Evolutionary conservation across 1,139 yeast species (phyloP).

Genomic region (Wickerhamomyces sp.): DNA sequence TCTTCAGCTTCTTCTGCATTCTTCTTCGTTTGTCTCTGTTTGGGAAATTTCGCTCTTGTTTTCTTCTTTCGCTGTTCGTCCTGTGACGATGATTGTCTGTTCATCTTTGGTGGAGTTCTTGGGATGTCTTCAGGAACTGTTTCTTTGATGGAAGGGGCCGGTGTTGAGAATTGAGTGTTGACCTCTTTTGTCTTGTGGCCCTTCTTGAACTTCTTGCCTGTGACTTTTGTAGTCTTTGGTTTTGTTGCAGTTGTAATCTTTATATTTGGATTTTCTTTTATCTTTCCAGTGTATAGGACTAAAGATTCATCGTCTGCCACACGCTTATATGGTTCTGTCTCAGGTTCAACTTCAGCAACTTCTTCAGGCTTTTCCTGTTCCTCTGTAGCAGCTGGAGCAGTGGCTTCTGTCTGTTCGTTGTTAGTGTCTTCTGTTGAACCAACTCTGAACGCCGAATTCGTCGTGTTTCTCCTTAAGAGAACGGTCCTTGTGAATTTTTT

Average conservation of each 20-base stretch:
- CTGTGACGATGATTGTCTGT: not conserved
- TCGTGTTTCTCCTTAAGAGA: not conserved
- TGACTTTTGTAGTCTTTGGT: not conserved
- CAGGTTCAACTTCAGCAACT: too few relatives aligned
- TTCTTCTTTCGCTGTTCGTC: not conserved
- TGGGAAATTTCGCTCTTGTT: not conserved
- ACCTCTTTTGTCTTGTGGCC: not conserved
- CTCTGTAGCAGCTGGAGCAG: not conserved
- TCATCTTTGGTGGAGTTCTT: not conserved
- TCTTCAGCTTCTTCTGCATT: not conserved
- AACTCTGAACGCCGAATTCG: not conserved
- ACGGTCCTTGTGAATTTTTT: conserved; percentile 1
- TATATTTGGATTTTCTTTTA: not conserved
- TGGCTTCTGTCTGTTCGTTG: not conserved
- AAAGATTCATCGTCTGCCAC: conserved; percentile 1
- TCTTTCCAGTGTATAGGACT: conserved; percentile 1
- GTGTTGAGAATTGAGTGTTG: not conserved
- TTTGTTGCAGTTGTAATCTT: not conserved
- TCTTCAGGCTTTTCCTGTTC: not conserved
- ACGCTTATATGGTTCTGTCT: too few relatives aligned
- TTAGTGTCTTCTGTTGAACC: not conserved
- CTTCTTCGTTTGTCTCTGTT: not conserved
- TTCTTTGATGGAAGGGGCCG: not conserved
- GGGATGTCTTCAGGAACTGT: too few relatives aligned
- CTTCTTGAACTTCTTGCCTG: not conserved